A percentile compares a stretch with the other conserved stretches of the same genome.
Conservation (phyloP, 2,329 filamentous ascomycete genomes). For the Arachnopeziza araneosa region DNA sequence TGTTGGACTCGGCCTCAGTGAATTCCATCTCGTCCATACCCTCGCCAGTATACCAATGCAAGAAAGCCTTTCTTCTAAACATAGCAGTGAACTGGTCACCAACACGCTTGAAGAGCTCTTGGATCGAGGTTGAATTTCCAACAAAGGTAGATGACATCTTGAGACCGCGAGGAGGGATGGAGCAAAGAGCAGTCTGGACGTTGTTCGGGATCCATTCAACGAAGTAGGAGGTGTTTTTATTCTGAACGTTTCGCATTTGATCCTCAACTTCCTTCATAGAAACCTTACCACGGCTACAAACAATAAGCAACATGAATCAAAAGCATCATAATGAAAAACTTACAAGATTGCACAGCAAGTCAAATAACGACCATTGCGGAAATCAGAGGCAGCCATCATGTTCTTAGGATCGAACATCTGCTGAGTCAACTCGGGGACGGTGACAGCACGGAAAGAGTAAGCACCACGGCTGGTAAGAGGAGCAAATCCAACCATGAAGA, state of each 20-base stretch:
- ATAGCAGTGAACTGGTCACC: slow-evolving; percentile 99
- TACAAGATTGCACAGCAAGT: slow-evolving; percentile 97
- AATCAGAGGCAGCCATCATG: slow-evolving; percentile 99
- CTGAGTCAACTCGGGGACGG: slow-evolving; percentile 96
- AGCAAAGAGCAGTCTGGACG: slow-evolving; percentile 98
- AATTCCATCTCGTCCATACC: slow-evolving; percentile 99
- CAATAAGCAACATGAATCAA: slow-evolving; percentile 28
- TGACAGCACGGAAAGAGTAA: slow-evolving; percentile 94
- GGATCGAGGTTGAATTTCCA: slow-evolving; percentile 98
- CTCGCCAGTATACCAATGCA: slow-evolving; percentile 99
- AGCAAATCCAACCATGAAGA: slow-evolving; percentile 99
- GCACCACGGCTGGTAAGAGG: slow-evolving; percentile 91
- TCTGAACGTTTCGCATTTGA: slow-evolving; percentile 99
- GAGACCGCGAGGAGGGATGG: slow-evolving; percentile 92
- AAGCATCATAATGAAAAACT: slow-evolving; percentile 19
- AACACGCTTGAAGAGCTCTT: slow-evolving; percentile 99
- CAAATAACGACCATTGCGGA: slow-evolving; percentile 99
- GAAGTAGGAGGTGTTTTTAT: slow-evolving; percentile 99
- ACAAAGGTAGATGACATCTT: slow-evolving; percentile 99
- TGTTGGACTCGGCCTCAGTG: slow-evolving; percentile 99
- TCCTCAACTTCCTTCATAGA: slow-evolving; percentile 99
- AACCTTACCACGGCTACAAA: slow-evolving; percentile 83
- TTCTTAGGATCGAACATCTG: slow-evolving; percentile 99
- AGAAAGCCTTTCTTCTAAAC: slow-evolving; percentile 99
- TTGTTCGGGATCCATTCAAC: slow-evolving; percentile 99